These are phyloP conservation scores for Lathyrus oleraceus DNA, from an alignment of 306 rosid genomes.

Conservation along the genomic window DNA sequence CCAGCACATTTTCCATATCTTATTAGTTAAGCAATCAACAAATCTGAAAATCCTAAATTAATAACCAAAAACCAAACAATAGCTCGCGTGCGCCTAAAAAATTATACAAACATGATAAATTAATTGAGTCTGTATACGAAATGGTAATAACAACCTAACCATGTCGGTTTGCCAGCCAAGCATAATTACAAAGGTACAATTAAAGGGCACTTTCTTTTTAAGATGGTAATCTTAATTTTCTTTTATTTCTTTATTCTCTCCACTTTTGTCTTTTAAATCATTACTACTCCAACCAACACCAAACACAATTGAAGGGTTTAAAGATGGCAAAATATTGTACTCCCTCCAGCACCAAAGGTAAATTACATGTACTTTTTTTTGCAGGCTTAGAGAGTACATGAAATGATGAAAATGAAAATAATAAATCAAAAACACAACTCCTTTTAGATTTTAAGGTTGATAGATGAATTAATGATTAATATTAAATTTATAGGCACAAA, in stretches of 20 bases:
- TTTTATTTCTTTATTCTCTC: too few relatives aligned
- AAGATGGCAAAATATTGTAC: not conserved
- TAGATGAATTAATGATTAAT: too few relatives aligned
- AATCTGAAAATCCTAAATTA: not conserved
- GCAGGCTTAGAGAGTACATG: not conserved
- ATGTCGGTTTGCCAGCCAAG: too few relatives aligned
- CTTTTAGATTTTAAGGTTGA: too few relatives aligned
- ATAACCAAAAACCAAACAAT: not conserved
- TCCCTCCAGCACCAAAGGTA: not conserved
- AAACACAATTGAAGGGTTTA: not conserved
- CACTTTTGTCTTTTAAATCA: not conserved
- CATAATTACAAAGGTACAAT: too few relatives aligned
- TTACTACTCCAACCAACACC: not conserved
- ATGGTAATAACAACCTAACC: too few relatives aligned
- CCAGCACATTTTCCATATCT: constrained; percentile 7
- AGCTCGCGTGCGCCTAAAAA: not conserved
- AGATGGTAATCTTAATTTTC: too few relatives aligned
- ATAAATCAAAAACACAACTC: not conserved
- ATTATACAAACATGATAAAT: not conserved
- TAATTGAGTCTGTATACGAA: too few relatives aligned
- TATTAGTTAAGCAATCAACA: not conserved
- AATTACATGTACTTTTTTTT: not conserved
- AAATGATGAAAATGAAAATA: not conserved
- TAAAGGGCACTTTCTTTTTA: too few relatives aligned
- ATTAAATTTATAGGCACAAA: too few relatives aligned